Conservation (phyloP, 345 rosid genomes). For the Noccaea bulbosa region DNA sequence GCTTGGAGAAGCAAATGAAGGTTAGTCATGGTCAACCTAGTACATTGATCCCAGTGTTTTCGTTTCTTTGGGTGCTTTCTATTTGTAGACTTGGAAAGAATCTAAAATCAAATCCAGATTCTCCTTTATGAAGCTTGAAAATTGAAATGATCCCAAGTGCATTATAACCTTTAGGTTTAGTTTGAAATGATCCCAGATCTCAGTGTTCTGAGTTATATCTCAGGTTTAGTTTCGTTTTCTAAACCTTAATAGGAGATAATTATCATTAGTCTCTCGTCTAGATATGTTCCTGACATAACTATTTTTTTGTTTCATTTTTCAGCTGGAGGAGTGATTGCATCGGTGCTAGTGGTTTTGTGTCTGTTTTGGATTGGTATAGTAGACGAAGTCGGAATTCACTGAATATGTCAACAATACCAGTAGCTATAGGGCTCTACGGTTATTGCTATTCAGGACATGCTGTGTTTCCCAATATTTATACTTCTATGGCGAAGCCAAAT, state of each 20-base stretch:
- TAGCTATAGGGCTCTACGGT: slow-evolving; percentile 97
- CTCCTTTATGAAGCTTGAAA: background rate
- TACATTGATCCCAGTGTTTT: background rate
- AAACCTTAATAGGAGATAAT: background rate
- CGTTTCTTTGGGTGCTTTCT: too few relatives aligned
- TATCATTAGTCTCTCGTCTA: background rate
- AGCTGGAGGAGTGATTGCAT: slow-evolving; percentile 98
- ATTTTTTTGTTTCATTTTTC: slow-evolving; percentile 17
- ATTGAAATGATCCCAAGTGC: slow-evolving; percentile 15
- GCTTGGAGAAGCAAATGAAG: slow-evolving; percentile 98
- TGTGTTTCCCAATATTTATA: slow-evolving; percentile 91
- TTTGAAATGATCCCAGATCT: too few relatives aligned
- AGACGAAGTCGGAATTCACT: slow-evolving; percentile 74
- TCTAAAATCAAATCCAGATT: background rate
- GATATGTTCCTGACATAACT: slow-evolving; percentile 22
- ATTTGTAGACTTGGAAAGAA: background rate
- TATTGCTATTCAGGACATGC: slow-evolving; percentile 98
- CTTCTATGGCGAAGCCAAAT: slow-evolving; percentile 82
- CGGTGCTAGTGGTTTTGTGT: slow-evolving; percentile 75
- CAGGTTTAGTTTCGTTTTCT: slow-evolving; percentile 51
- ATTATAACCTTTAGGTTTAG: background rate
- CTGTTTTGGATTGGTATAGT: slow-evolving; percentile 90
- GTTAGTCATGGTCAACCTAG: slow-evolving; percentile 43
- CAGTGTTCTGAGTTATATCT: slow-evolving; percentile 81
- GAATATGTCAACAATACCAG: slow-evolving; percentile 76